Base-by-base conservation (phyloP, 306 rosid species). In the Vicia sativa region DNA sequence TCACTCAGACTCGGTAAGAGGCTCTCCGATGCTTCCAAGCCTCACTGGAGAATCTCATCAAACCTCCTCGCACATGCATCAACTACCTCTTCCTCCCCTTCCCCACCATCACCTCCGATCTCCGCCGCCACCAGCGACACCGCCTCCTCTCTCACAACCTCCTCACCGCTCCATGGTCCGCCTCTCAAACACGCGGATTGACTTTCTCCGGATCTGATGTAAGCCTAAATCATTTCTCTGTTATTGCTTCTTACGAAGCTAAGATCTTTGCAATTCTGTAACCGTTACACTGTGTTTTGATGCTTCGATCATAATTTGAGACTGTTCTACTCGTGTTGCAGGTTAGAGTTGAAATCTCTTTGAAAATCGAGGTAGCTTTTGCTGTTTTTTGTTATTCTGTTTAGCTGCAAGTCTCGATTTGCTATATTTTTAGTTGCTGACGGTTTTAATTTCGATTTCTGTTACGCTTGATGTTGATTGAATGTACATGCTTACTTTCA, bases 321-420 rank as follows among this genome's bases (percentile, higher is more conserved):
- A 14, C 16, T 60, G 52, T 34, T 23, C 12, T 74, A 16, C 68
- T 49, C 74, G 25, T 43, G 4, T 65, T 78, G 71, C 91, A 90
- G 98, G 85, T 83, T 64, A 86, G 81, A 83, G 83, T 72, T 70
- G 93, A 28, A 90, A 86, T 76, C 74, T 90, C 59, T 82, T 86
- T 44, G 85, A 78, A 67, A 87, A 76, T 78, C 84, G 81, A 87
- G 96, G 98, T 91, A 46, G 23, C 38, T n/a, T 43, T 70, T 43
- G 6, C 1, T 2, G 9, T 0, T 68, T 65, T 73, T 3, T 3
- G 2, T 74, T 60, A 10, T 10, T 1, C 28, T 11, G 25, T 39
- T 44, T 23, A 18, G 38, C 35, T 68, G 50, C 11, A 16, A 9
- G 65, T 16, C 68, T 71, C 25, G 7, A 34, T 67, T 76, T 45